Conservation (phyloP, 139 green algal genomes). For the Auxenochlorella pyrenoidosa region DNA sequence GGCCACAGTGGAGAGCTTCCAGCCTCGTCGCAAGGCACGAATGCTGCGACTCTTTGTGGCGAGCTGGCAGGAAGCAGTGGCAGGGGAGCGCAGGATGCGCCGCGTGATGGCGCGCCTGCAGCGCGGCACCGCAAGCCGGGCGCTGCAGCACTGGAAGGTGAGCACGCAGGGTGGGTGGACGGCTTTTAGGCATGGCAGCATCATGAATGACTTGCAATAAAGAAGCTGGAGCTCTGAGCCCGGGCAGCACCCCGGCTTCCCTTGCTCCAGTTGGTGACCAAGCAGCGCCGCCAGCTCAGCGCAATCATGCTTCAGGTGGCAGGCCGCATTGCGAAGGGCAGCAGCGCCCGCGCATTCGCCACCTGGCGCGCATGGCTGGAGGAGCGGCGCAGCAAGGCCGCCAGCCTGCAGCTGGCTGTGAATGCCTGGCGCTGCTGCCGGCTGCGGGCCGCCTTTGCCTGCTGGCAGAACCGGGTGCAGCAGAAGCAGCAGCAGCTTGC, state of each 20-base stretch:
- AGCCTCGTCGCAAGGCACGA: background rate
- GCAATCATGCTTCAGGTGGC: background rate
- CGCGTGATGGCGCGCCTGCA: background rate
- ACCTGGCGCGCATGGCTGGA: background rate
- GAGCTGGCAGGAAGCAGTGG: background rate
- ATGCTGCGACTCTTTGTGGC: background rate
- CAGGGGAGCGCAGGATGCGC: background rate
- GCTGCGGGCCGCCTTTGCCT: background rate
- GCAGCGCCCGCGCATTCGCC: background rate
- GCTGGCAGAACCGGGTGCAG: background rate
- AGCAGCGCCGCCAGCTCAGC: background rate
- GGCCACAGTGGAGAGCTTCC: background rate
- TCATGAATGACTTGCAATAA: no score
- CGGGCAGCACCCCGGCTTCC: background rate
- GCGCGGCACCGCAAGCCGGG: background rate
- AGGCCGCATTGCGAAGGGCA: background rate
- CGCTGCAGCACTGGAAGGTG: slow-evolving; percentile 8
- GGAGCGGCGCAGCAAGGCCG: background rate
- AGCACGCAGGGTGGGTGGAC: no score
- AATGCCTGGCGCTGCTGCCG: background rate
- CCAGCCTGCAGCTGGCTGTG: background rate
- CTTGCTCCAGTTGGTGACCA: background rate
- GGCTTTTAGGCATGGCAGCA: no score
- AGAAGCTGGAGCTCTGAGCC: no score
- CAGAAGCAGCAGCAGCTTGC: background rate